Evolutionary conservation across 495 filamentous ascomycete genomes (phyloP).

Genomic region (Penicillium subrubescens): DNA sequence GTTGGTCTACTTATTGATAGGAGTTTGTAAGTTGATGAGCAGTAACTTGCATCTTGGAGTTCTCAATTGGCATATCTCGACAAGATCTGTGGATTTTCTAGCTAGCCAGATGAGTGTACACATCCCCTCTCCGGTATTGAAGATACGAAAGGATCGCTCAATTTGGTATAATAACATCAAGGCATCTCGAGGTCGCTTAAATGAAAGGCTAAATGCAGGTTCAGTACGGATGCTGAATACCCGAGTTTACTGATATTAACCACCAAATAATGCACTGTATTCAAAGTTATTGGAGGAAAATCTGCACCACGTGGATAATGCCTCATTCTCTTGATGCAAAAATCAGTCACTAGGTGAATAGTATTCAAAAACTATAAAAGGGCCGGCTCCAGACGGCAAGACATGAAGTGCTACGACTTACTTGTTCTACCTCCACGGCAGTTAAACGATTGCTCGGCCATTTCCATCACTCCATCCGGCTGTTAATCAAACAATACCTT

Average conservation of each 20-base stretch:
- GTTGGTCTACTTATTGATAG: neutral
- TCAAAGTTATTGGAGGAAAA: neutral
- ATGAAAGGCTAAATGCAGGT: neutral
- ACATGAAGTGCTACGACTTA: neutral
- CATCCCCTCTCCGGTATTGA: neutral
- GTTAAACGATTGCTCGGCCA: neutral
- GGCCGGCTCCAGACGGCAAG: neutral
- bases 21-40: neutral
- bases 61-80: neutral
- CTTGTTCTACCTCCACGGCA: neutral
- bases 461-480: neutral
- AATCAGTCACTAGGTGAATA: neutral
- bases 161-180: neutral
- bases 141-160: neutral
- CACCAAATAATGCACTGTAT: neutral
- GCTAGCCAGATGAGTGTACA: neutral
- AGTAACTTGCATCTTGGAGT: neutral
- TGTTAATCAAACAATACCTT: slow-evolving; percentile 7
- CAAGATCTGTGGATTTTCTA: neutral
- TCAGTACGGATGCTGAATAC: neutral
- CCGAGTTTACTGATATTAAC: neutral
- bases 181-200: neutral
- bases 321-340: neutral
- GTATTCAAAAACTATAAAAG: neutral
- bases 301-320: neutral